Evolutionary conservation across 441 rosid genomes (phyloP), one percentile per base, ranked within the genome.

Genomic region (Gossypium armourianum): DNA sequence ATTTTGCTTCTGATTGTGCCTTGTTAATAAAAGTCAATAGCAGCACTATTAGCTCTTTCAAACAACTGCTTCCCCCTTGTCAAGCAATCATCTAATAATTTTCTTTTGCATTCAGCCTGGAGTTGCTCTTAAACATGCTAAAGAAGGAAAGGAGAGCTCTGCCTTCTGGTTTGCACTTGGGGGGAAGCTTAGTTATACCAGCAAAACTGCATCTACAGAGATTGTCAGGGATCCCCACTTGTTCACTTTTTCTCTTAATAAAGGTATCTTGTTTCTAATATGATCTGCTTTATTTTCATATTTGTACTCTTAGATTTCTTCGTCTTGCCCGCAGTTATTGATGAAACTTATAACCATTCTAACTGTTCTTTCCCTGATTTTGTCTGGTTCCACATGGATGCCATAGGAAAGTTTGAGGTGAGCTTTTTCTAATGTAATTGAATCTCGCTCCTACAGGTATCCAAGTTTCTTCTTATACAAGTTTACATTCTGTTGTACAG

Each of bases 141-240:
- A 92, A 82, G 99, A 92, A 88, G 99, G 99, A 75, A 91, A 97
- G 60, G 99, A 95, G 91, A 92, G 86, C 85, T 92, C 98, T 45
- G 73, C 94, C 71, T 95, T 95, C 81, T 95, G 99, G 99, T 86
- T 75, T 87, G 84, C 97, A 40, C 92, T 95, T 79, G 98, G 98
- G 61, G 99, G 98, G 54, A 95, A 95, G 79, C 97, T 92, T 81
- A 87, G 79, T 77, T 90, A 89, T 86, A 89, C 77, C 74, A 86
- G 92, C 85, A 88, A 87, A 85, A 88, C 83, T 32, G 74, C 78
- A 73, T 70, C 91, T 75, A 67, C 80, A 4, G 99, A 92, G 78
- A 76, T 63, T 76, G 77, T 80, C 74, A 85, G 96, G 75, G 99
- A 95, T 78, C 97, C 97, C 60, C 99, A 87, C 77, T 76, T 95